Evolutionary conservation across 2,329 filamentous ascomycete genomes (phyloP).

Genomic region (Penicillium decumbens): DNA sequence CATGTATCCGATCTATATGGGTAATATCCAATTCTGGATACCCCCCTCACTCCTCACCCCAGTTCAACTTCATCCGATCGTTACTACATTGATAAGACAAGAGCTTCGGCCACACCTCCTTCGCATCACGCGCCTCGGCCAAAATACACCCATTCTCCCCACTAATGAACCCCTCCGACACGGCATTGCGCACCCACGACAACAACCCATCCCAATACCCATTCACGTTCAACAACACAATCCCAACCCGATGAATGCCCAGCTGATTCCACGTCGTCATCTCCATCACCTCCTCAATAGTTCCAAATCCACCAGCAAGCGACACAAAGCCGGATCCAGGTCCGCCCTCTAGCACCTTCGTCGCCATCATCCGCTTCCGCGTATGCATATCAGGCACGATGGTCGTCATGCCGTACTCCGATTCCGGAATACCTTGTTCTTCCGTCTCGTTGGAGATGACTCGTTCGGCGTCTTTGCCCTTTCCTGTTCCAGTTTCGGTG

Average conservation of each 20-base stretch:
- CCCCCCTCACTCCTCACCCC: conserved; percentile 59
- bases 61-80: conserved; percentile 74
- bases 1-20: neutral
- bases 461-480: conserved; percentile 47
- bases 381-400: conserved; percentile 95
- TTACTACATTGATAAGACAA: conserved; percentile 69
- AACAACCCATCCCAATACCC: conserved; percentile 90
- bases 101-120: conserved; percentile 67
- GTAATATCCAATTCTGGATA: neutral
- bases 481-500: conserved; percentile 33
- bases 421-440: conserved; percentile 29
- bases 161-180: conserved; percentile 71
- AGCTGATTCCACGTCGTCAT: conserved; percentile 92
- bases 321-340: conserved; percentile 85
- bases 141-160: conserved; percentile 69
- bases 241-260: conserved; percentile 76
- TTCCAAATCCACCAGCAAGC: conserved; percentile 84
- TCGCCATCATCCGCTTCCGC: conserved; percentile 88
- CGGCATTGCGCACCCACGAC: conserved; percentile 71
- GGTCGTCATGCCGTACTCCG: conserved; percentile 72
- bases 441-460: conserved; percentile 56
- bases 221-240: conserved; percentile 79
- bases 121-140: conserved; percentile 66
- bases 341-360: conserved; percentile 75
- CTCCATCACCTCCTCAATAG: conserved; percentile 94